phyloP scores from a whole-genome alignment of 768 basidiomycete species.

The Hygrophoropsis aurantiaca region DNA sequence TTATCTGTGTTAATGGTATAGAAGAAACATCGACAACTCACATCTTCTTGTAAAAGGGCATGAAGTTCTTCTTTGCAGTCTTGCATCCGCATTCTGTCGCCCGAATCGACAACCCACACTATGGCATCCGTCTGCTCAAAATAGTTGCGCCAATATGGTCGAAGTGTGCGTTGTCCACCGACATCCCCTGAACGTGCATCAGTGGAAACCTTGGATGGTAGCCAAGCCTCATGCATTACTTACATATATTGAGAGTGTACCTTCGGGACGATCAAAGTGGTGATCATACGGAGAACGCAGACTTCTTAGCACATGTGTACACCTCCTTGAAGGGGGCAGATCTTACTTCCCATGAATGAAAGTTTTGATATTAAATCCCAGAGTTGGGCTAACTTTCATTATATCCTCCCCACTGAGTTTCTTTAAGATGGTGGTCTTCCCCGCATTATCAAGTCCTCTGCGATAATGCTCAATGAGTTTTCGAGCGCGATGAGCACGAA shows the following conservation, averaged over 20 bases:
- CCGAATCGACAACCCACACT: conserved; percentile 98
- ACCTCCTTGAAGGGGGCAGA: conserved; percentile 17
- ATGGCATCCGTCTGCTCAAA: conserved; percentile 98
- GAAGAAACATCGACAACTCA: conserved; percentile 38
- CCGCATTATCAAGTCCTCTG: conserved; percentile 97
- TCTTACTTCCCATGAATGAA: conserved; percentile 87
- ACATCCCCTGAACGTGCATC: conserved; percentile 78
- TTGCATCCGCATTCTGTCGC: conserved; percentile 84
- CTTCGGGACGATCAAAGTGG: conserved; percentile 24
- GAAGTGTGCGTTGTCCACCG: conserved; percentile 91
- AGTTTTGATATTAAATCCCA: conserved; percentile 99
- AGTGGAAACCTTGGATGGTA: not conserved
- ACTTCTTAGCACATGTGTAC: conserved; percentile 9
- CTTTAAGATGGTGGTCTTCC: conserved; percentile 97
- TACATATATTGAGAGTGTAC: conserved; percentile 45
- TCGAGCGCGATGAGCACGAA: conserved; percentile 6
- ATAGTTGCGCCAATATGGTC: conserved; percentile 99
- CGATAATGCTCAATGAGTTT: conserved; percentile 16
- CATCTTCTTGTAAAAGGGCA: conserved; percentile 87
- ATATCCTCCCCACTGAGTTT: conserved; percentile 93
- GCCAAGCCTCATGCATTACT: conserved; percentile 31
- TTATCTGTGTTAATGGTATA: conserved; percentile 13
- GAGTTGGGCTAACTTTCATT: conserved; percentile 81
- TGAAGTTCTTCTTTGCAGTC: conserved; percentile 91
- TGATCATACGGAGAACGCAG: conserved; percentile 21